Conservation (phyloP, 2,329 filamentous ascomycete genomes). For the Aspergillus viridinutans region DNA sequence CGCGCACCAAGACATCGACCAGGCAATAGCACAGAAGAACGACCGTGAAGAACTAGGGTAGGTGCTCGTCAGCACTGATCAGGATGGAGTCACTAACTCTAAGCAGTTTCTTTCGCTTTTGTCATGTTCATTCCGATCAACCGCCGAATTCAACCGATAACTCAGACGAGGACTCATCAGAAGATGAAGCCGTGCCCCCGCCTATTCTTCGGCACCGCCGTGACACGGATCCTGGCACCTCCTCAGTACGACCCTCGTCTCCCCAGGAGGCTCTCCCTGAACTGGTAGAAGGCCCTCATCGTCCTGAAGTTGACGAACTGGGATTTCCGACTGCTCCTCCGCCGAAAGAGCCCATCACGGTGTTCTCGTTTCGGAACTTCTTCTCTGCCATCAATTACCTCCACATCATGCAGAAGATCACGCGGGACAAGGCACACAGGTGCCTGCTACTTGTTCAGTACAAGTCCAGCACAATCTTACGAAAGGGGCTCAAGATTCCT, state of each 20-base stretch:
- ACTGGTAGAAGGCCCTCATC: constrained; percentile 27
- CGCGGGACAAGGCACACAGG: constrained; percentile 90
- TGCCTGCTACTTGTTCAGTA: constrained; percentile 92
- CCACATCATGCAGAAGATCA: constrained; percentile 95
- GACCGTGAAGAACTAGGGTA: constrained; percentile 79
- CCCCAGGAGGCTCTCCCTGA: constrained; percentile 23
- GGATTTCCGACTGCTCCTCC: constrained; percentile 70
- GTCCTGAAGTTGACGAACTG: constrained; percentile 73
- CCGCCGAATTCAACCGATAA: constrained; percentile 33
- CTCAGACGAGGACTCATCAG: constrained; percentile 39
- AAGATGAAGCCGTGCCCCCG: constrained; percentile 76
- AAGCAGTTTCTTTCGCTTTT: constrained; percentile 83
- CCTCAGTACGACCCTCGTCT: constrained; percentile 22
- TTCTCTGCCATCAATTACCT: constrained; percentile 94
- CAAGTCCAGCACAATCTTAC: constrained; percentile 87
- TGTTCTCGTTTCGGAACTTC: constrained; percentile 91
- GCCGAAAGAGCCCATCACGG: constrained; percentile 69
- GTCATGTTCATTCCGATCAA: constrained; percentile 67
- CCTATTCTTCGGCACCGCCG: constrained; percentile 64
- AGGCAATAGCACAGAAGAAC: constrained; percentile 78
- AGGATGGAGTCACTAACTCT: constrained; percentile 7
- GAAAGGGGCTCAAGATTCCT: constrained; percentile 85
- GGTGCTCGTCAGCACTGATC: constrained; percentile 17
- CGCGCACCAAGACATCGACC: constrained; percentile 89
- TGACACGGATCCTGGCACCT: constrained; percentile 24